Conservation (phyloP, 2,329 filamentous ascomycete genomes). For the Colletotrichum abscissum region DNA sequence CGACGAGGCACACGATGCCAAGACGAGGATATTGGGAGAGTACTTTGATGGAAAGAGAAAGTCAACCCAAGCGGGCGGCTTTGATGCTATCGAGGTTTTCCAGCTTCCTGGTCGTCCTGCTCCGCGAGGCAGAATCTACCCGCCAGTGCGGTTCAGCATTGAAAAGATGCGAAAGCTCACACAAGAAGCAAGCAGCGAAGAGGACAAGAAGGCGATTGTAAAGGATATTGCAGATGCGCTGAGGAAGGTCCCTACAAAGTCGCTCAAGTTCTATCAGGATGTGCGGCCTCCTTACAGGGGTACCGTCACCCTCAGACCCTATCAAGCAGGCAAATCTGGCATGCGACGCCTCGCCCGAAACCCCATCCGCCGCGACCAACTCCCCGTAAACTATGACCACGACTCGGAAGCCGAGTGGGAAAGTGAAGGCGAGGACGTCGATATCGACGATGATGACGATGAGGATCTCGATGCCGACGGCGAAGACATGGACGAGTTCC, state of each 20-base stretch:
- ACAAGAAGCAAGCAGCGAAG: constrained; percentile 51
- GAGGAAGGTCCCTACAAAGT: constrained; percentile 70
- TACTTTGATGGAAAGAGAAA: constrained; percentile 58
- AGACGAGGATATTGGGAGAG: constrained; percentile 63
- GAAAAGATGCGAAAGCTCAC: constrained; percentile 62
- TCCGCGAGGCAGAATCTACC: constrained; percentile 59
- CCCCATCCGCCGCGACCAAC: constrained; percentile 64
- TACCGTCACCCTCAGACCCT: constrained; percentile 73
- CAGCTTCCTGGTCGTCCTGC: constrained; percentile 52
- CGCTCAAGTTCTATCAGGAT: constrained; percentile 71
- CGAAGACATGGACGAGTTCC: constrained; percentile 90
- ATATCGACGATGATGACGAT: constrained; percentile 73
- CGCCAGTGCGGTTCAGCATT: constrained; percentile 72
- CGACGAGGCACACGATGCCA: constrained; percentile 62
- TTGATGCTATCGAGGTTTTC: constrained; percentile 60
- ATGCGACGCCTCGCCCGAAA: constrained; percentile 64
- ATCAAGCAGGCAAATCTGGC: constrained; percentile 54
- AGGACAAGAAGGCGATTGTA: constrained; percentile 46
- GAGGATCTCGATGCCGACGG: constrained; percentile 81
- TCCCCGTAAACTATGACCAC: constrained; percentile 80
- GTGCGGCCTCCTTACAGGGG: constrained; percentile 79
- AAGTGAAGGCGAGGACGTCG: constrained; percentile 76
- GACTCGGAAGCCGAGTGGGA: constrained; percentile 92
- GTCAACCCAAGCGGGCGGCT: constrained; percentile 48
- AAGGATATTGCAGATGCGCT: constrained; percentile 54